Evolutionary conservation across 805 yeast genomes (phyloP), one percentile per base, ranked within the genome.

Genomic region (Candida broadrunensis): DNA sequence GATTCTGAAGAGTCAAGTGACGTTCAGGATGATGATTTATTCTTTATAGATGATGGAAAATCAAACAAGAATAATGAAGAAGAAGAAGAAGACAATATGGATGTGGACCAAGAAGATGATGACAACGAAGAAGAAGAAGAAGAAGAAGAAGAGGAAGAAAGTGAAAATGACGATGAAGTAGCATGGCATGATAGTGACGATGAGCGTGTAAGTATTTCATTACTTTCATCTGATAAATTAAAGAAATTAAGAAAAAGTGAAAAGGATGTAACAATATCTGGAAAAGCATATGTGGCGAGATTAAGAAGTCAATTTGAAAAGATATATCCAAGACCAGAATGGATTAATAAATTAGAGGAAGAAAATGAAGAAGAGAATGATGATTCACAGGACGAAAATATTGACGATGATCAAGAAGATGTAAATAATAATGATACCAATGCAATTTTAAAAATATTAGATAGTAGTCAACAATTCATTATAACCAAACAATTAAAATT

Each of bases 111-210:
- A 6, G 63, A 51, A 9, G 55, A 53, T 7, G 63, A 54, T 4
- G 57, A 55, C 36, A 52, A 51, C 9, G 58, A 50, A 2, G 64
- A 61, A 3, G 65, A 46, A 31, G 47, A 47, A 15, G 35, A 34
- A 30, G 57, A 55, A 15, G 61, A 44, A 6, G 61, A 50, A 12
- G 54, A 52, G 6, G 65, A 55, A 3, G 56, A 56, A 36, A 57
- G 54, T 18, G 31, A 30, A 3, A 48, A 44, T 11, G 50, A 47
- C 14, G 63, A 57, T 5, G 63, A 57, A 13, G 54, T 48, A 25
- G 77, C 73, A 16, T 93, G 99, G 99, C 61, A 61, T 13, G 99
- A 93, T 64, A 83, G 95, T 43, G 98, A 90, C 54, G 99, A 93
- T 60, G 98, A 90, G 46, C 72, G 71, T 33, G 50, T 86, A 19